phyloP scores from a whole-genome alignment of 148 eudicot species.

The Chenopodium berlandieri region DNA sequence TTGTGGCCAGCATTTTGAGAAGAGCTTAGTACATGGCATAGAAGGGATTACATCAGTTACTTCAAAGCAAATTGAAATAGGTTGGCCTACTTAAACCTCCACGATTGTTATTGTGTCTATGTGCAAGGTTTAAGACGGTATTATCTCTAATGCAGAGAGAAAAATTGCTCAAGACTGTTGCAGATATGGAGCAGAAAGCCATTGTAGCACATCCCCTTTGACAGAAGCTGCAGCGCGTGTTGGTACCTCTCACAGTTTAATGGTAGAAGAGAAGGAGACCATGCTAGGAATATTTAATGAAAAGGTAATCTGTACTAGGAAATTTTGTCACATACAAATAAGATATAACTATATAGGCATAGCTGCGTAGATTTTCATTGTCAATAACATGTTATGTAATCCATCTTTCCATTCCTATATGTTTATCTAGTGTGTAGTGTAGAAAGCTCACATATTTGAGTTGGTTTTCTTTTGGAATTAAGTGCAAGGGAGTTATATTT shows the following conservation, averaged over 20 bases:
- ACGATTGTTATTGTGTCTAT: not conserved
- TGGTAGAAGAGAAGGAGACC: constrained; percentile 62
- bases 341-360: not conserved
- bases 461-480: not conserved
- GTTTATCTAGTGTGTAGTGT: not conserved
- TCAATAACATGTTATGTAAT: not conserved
- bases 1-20: constrained; percentile 66
- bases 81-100: constrained; percentile 29
- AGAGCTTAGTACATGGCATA: constrained; percentile 60
- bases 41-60: constrained; percentile 64
- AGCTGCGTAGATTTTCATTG: not conserved
- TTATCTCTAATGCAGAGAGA: constrained; percentile 42
- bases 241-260: constrained; percentile 52
- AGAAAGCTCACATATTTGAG: not conserved
- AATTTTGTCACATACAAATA: not conserved
- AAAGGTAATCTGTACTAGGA: constrained; percentile 40
- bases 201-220: constrained; percentile 47
- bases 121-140: constrained; percentile 10
- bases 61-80: constrained; percentile 75
- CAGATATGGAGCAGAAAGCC: constrained; percentile 57
- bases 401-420: not conserved
- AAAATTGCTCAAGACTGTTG: constrained; percentile 75
- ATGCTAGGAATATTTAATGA: constrained; percentile 49
- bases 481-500: not conserved
- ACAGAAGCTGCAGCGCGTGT: constrained; percentile 54